Evolutionary conservation across 2,329 filamentous ascomycete species (phyloP).

Genomic region (Tolypocladium pustulatum): DNA sequence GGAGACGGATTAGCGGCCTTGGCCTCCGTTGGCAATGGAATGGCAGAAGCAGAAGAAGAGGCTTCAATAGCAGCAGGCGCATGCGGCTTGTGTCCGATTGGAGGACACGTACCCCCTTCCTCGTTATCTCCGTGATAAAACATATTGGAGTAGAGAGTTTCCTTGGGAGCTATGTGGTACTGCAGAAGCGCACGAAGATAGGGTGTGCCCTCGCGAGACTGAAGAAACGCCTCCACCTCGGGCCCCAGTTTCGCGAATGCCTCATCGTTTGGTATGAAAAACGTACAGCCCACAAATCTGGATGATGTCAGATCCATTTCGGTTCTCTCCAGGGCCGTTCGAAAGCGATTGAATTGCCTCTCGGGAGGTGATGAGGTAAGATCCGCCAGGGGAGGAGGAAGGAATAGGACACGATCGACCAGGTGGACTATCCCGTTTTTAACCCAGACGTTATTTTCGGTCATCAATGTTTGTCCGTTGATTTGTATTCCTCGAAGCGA

Average conservation of each 20-base stretch:
- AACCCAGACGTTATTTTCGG: not conserved
- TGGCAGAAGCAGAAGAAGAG: too few relatives aligned
- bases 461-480: not conserved
- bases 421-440: not conserved
- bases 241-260: not conserved
- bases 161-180: not conserved
- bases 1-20: not conserved
- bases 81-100: not conserved
- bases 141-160: not conserved
- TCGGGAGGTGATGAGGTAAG: not conserved
- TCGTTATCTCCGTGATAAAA: not conserved
- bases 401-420: not conserved
- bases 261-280: not conserved
- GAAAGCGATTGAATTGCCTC: not conserved
- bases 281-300: not conserved
- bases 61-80: too few relatives aligned
- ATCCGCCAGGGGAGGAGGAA: not conserved
- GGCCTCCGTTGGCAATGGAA: not conserved
- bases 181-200: not conserved
- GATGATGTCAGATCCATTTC: not conserved
- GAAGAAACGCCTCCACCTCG: not conserved
- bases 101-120: not conserved
- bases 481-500: not conserved
- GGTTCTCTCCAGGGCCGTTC: not conserved
- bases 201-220: not conserved